A percentile compares a stretch with the other conserved stretches of the same genome.
These are phyloP conservation scores for Canavalia gladiata DNA, from an alignment of 306 rosid genomes.

Conservation along the genomic window DNA sequence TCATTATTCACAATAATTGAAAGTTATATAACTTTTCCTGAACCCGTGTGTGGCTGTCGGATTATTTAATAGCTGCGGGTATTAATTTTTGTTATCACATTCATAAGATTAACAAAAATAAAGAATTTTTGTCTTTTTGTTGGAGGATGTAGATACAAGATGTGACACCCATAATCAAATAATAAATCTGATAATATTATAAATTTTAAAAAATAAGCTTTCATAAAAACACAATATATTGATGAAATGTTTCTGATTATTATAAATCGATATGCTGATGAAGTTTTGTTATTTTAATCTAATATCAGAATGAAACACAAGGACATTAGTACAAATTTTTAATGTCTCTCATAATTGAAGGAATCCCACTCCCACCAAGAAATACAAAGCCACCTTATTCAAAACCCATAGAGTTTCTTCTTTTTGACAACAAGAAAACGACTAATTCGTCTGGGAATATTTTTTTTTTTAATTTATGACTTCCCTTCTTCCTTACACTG, in stretches of 20 bases:
- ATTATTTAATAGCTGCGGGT: neutral
- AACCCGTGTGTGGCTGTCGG: neutral
- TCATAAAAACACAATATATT: too few species aligned
- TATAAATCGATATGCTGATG: too few species aligned
- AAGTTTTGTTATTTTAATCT: too few species aligned
- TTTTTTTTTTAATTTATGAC: too few species aligned
- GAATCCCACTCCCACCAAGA: neutral
- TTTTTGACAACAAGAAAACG: too few species aligned
- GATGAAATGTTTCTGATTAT: too few species aligned
- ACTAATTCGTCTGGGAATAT: too few species aligned
- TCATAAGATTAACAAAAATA: neutral
- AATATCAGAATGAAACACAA: too few species aligned
- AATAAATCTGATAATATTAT: neutral
- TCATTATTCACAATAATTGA: neutral
- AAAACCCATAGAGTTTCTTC: neutral
- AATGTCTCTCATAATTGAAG: neutral
- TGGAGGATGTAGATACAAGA: conserved; percentile 16
- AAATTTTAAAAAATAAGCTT: too few species aligned
- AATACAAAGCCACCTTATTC: too few species aligned
- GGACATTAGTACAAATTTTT: neutral
- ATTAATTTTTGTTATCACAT: conserved; percentile 7
- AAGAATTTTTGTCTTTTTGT: neutral
- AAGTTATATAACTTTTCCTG: neutral
- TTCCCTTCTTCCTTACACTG: too few species aligned
- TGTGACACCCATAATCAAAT: neutral